Evolutionary conservation across 768 basidiomycete genomes (phyloP), one percentile per base, ranked within the genome.

Genomic region (Termitomyces sp.): DNA sequence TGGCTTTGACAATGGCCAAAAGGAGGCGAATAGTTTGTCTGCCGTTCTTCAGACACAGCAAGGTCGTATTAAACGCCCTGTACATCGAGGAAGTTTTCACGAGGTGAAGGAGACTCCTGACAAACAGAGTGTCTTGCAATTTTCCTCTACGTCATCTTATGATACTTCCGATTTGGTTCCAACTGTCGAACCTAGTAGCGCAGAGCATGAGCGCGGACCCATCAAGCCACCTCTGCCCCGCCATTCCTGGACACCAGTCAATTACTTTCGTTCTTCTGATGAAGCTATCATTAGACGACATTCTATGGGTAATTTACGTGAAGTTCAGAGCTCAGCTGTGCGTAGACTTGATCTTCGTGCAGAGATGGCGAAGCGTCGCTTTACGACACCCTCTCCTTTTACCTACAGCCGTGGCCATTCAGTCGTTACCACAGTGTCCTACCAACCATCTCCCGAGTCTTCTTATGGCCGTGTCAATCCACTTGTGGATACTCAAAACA

Each of bases 311-410:
- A 54, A 44, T 34, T 19, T 48, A 24, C 45, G 34, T 1, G 55
- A 57, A 22, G 12, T 34, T 28, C 37, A 32, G 21, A 35, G 7
- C 15, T 38, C 44, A 19, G 6, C 21, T 21, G 45, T 44, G 26
- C 60, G 56, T 24, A 58, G 53, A 34, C 45, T 63, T 34, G 62
- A 61, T 58, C 62, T 63, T 32, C 62, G 62, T 24, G 51, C 40
- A 3, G 56, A 51, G 38, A 24, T 61, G 28, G 53, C 47, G 15
- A 63, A 59, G 24, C 58, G 59, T 50, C 47, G 55, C 15, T 34
- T 26, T 28, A 26, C 17, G 8, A 43, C 46, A 24, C 58, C 60
- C 14, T 56, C 60, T 32, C 38, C 57, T 14, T 37, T 44, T 38
- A 26, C 17, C 14, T 21, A 26, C 14, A 41, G 45, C 19, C 45